Conservation (phyloP, 306 rosid species). For the Rubus idaeus region DNA sequence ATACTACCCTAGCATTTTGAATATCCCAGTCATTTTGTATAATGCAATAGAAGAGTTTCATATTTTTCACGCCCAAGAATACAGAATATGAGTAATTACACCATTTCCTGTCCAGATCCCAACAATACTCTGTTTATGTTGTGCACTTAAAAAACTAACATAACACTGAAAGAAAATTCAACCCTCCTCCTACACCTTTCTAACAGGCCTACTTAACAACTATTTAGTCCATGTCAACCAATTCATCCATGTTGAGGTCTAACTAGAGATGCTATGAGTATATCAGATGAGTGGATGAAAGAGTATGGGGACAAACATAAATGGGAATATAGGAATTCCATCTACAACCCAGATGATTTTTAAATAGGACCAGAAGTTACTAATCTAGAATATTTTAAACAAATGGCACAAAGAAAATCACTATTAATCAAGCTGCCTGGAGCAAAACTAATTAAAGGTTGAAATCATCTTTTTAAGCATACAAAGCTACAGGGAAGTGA, state of each 20-base stretch:
- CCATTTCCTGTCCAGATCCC: neutral
- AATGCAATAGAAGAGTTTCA: neutral
- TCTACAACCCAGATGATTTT: neutral
- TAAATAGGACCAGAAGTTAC: neutral
- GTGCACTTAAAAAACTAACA: neutral
- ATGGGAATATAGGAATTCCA: neutral
- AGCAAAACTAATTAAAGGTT: neutral
- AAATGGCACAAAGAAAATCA: neutral
- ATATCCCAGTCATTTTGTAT: neutral
- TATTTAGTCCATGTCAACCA: neutral
- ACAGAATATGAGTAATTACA: neutral
- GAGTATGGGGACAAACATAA: neutral
- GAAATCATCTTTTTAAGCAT: neutral
- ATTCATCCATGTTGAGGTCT: neutral
- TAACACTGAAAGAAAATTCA: neutral
- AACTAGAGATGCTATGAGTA: neutral
- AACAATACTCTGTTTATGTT: neutral
- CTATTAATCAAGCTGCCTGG: neutral
- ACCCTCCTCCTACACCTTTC: neutral
- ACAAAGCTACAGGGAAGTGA: neutral
- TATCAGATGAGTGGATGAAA: neutral
- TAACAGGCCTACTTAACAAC: neutral
- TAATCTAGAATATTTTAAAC: neutral
- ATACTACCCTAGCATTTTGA: neutral
- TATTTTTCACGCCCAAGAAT: neutral